Evolutionary conservation across 2,329 filamentous ascomycete species (phyloP).

Genomic region (Parasarocladium wereldwijsianum): DNA sequence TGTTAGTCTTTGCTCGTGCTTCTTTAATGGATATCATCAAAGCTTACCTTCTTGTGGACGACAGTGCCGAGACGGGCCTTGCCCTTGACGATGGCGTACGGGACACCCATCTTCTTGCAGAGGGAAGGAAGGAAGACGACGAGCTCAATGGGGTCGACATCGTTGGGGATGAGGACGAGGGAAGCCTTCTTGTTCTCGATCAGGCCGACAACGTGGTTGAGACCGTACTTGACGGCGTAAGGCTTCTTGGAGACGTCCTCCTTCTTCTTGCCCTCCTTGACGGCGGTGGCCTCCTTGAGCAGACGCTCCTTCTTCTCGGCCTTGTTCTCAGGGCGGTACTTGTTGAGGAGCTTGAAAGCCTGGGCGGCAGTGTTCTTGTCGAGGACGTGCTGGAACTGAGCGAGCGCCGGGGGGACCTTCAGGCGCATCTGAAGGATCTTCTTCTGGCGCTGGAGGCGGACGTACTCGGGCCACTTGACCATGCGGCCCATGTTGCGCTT

Average conservation of each 20-base stretch:
- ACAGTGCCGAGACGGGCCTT: constrained; percentile 98
- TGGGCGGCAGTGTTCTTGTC: constrained; percentile 95
- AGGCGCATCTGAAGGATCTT: constrained; percentile 97
- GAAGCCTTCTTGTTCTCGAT: constrained; percentile 99
- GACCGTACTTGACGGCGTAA: constrained; percentile 97
- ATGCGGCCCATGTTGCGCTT: constrained; percentile 91
- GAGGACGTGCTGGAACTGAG: constrained; percentile 95
- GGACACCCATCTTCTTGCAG: constrained; percentile 99
- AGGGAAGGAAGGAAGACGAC: constrained; percentile 98
- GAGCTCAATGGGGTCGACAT: constrained; percentile 98
- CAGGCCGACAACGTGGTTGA: constrained; percentile 96
- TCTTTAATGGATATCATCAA: neutral
- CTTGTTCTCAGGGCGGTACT: constrained; percentile 99
- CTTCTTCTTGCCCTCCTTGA: constrained; percentile 99
- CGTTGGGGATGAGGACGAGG: constrained; percentile 96
- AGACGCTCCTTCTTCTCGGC: constrained; percentile 99
- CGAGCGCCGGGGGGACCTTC: constrained; percentile 94
- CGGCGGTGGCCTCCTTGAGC: constrained; percentile 91
- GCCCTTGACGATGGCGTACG: constrained; percentile 98
- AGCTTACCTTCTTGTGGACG: constrained; percentile 90
- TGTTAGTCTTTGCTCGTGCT: constrained; percentile 17
- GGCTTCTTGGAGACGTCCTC: constrained; percentile 99
- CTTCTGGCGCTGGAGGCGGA: constrained; percentile 86
- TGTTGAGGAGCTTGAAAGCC: constrained; percentile 98
- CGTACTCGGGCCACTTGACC: constrained; percentile 99